A percentile compares a stretch with the other conserved stretches of the same genome.
These are phyloP conservation scores for Trebouxiophyceae sp. DNA, from an alignment of 163 green algal species.

Conservation along the genomic window DNA sequence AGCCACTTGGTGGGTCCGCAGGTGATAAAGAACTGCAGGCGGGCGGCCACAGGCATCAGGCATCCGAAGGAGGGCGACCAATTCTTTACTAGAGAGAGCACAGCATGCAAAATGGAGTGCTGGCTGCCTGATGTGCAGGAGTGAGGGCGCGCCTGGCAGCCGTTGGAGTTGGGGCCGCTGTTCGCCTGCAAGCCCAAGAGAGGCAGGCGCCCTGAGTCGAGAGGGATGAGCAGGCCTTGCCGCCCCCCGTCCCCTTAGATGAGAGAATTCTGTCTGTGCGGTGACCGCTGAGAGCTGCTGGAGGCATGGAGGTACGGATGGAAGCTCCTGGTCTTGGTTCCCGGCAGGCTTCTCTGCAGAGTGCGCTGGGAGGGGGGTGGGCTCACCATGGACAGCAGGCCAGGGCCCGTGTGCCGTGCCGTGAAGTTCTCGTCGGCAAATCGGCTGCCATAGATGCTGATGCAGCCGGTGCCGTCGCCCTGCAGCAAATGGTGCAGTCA, in stretches of 20 bases:
- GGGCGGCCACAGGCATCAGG: no score
- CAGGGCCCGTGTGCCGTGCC: constrained; percentile 87
- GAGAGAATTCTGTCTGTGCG: background rate
- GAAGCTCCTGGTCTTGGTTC: background rate
- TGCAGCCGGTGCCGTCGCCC: constrained; percentile 86
- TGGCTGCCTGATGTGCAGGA: background rate
- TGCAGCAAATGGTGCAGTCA: constrained; percentile 33
- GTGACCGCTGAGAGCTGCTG: background rate
- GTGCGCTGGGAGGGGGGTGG: background rate
- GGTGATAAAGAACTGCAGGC: constrained; percentile 95
- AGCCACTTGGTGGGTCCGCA: constrained; percentile 66
- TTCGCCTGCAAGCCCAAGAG: constrained; percentile 68
- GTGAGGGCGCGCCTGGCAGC: constrained; percentile 40
- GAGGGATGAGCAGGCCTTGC: background rate
- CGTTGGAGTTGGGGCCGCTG: constrained; percentile 85
- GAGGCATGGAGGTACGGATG: background rate
- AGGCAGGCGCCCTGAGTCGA: background rate
- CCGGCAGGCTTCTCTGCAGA: background rate
- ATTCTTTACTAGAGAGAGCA: no score
- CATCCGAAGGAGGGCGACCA: no score
- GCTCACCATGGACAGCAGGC: constrained; percentile 80
- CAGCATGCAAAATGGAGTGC: background rate
- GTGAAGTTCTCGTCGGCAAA: constrained; percentile 95
- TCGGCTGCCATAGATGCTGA: constrained; percentile 91
- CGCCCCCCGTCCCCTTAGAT: background rate